phyloP scores from a whole-genome alignment of 1,139 yeast genomes.

The Yamadazyma taylorii region DNA sequence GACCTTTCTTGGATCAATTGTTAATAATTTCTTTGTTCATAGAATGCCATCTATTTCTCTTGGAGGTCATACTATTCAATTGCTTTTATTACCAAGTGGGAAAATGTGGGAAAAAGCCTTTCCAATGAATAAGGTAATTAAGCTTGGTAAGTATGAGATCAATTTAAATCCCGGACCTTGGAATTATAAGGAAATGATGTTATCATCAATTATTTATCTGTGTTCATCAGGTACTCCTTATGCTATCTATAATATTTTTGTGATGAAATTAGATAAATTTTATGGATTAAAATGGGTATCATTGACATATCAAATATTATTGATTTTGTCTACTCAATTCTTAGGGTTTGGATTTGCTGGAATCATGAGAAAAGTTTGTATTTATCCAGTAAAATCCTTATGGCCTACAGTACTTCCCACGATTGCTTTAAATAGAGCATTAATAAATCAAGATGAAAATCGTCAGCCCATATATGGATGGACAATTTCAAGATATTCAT shows the following conservation, averaged over 20 bases:
- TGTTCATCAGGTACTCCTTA: slow-evolving; percentile 49
- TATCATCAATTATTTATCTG: slow-evolving; percentile 45
- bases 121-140: slow-evolving; percentile 25
- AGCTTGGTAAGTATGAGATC: slow-evolving; percentile 21
- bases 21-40: slow-evolving; percentile 47
- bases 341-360: slow-evolving; percentile 51
- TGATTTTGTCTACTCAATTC: slow-evolving; percentile 43
- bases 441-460: slow-evolving; percentile 33
- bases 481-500: slow-evolving; percentile 40
- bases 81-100: slow-evolving; percentile 43
- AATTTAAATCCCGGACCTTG: slow-evolving; percentile 51
- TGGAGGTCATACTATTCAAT: slow-evolving; percentile 43
- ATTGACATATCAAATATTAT: slow-evolving; percentile 36
- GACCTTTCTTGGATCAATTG: slow-evolving; percentile 44
- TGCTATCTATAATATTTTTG: slow-evolving; percentile 44
- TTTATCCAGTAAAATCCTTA: slow-evolving; percentile 44
- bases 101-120: slow-evolving; percentile 39
- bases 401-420: slow-evolving; percentile 52
- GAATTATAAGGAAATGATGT: slow-evolving; percentile 68
- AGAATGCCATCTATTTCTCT: slow-evolving; percentile 42
- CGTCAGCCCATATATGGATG: slow-evolving; percentile 35
- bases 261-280: slow-evolving; percentile 45
- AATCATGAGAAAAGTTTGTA: slow-evolving; percentile 43
- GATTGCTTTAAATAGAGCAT: slow-evolving; percentile 44
- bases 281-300: slow-evolving; percentile 48